Base-by-base conservation (phyloP, 768 basidiomycete genomes). In the Serendipita sp. region DNA sequence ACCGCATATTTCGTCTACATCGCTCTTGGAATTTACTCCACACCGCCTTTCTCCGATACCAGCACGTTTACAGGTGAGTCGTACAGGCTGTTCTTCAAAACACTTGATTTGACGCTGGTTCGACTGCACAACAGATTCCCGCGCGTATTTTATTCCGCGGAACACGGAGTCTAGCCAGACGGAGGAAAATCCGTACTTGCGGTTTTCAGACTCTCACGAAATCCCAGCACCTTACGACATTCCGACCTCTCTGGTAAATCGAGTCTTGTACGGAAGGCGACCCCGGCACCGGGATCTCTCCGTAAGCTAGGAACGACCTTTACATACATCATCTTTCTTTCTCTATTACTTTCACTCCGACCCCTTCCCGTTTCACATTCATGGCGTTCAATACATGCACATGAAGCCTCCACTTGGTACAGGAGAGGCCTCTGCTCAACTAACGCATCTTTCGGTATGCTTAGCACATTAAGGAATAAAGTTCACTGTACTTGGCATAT, bases 1-100 rank as follows among this genome's bases (percentile, higher is more conserved):
- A 78, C 87, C 66, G 86, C 88, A 3, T 93, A 92, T 72, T 79
- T 83, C 69, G 76, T 79, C 3, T 92, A 93, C 71, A 85, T 85
- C 68, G 80, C 87, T 4, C 76, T 93, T 67, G 88, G 89, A 2
- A 73, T 92, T 13, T 78, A 80, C 45, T 77, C 77, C 10, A 89
- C 89, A 11, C 91, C 91, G 2, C 68, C 79, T 6, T 86, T 91
- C 66, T 76, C 80, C 64, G 83, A 88, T 67, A 73, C 83, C 72
- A 78, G 75, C 68, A 77, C 86, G n/a, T 76, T 89, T 55, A 81
- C 81, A 16, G 89, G 90, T 89, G 68, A 68, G 75, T 68, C 33
- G 3, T 29, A 64, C 52, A 44, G 63, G 48, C 40, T 16, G 53
- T 63, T 58, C 66, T 63, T 64, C 66, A 40, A 68, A 62, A 52